Evolutionary conservation across 1,284 basidiomycete genomes (phyloP).

Genomic region (Cutaneotrichosporon daszewskae): DNA sequence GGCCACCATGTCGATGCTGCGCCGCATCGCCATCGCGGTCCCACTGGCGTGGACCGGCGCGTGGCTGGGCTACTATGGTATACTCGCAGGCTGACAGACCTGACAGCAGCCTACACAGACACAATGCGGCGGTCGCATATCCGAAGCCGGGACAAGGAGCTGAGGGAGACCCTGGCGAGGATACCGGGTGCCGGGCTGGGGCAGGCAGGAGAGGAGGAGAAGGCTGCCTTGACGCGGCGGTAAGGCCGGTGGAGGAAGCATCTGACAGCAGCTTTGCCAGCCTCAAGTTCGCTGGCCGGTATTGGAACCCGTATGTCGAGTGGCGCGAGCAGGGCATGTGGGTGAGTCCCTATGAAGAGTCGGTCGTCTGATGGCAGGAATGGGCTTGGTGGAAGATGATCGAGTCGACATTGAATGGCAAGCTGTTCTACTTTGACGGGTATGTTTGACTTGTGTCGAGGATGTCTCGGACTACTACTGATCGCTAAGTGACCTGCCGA

Average conservation of each 20-base stretch:
- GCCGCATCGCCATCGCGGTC: slow-evolving; percentile 31
- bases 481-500: slow-evolving; percentile 24
- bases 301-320: slow-evolving; percentile 50
- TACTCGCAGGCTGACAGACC: slow-evolving; percentile 4
- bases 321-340: slow-evolving; percentile 53
- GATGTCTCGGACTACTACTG: too few relatives aligned
- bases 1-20: too few relatives aligned
- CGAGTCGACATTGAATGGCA: slow-evolving; percentile 39
- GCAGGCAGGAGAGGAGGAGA: slow-evolving; percentile 40
- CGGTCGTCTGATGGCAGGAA: slow-evolving; percentile 28
- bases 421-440: slow-evolving; percentile 39
- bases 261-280: slow-evolving; percentile 30
- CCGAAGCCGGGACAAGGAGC: slow-evolving; percentile 24
- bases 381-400: slow-evolving; percentile 45
- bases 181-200: slow-evolving; percentile 20
- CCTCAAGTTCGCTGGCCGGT: slow-evolving; percentile 39
- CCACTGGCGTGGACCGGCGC: slow-evolving; percentile 40
- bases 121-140: slow-evolving; percentile 39
- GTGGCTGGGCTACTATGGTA: slow-evolving; percentile 44
- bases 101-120: slow-evolving; percentile 41
- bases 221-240: slow-evolving; percentile 42
- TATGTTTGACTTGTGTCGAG: slow-evolving; percentile 8
- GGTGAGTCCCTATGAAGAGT: slow-evolving; percentile 23
- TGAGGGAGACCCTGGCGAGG: slow-evolving; percentile 18
- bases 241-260: slow-evolving; percentile 17